A percentile compares a stretch with the other conserved stretches of the same genome.
Evolutionary conservation across 768 basidiomycete species (phyloP).

Genomic region (Pleurotus tuoliensis): DNA sequence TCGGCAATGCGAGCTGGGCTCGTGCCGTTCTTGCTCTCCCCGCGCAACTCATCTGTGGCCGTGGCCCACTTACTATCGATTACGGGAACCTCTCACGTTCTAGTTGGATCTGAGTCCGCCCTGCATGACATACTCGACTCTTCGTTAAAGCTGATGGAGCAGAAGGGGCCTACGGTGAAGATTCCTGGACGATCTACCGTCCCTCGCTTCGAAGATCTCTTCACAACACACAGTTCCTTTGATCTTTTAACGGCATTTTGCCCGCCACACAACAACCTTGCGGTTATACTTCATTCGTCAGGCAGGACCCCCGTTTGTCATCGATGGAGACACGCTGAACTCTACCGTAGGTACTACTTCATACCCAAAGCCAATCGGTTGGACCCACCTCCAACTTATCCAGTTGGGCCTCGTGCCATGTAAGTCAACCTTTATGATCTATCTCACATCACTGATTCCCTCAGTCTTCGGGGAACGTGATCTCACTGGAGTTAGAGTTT

Average conservation of each 20-base stretch:
- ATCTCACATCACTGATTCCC: neutral
- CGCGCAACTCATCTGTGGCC: conserved; percentile 6
- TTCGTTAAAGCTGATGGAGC: conserved; percentile 16
- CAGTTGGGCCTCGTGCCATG: conserved; percentile 12
- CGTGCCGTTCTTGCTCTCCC: conserved; percentile 22
- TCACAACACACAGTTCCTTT: conserved; percentile 4
- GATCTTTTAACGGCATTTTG: conserved; percentile 8
- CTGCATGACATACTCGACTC: conserved; percentile 15
- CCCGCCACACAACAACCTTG: conserved; percentile 4
- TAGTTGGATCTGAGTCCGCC: conserved; percentile 24
- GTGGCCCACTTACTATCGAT: conserved; percentile 24
- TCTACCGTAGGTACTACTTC: conserved; percentile 6
- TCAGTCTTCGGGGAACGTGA: conserved; percentile 20
- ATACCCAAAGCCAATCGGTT: conserved; percentile 19
- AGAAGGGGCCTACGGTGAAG: conserved; percentile 2
- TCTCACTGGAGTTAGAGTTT: conserved; percentile 13
- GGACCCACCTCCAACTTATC: conserved; percentile 10
- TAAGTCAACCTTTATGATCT: neutral
- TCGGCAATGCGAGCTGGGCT: conserved; percentile 13
- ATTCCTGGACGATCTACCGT: conserved; percentile 13
- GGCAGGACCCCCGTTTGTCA: conserved; percentile 10
- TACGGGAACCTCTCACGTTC: conserved; percentile 15
- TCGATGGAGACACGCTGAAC: neutral
- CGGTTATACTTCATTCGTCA: conserved; percentile 29
- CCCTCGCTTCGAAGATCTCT: conserved; percentile 18